Base-by-base conservation (phyloP, 2,329 filamentous ascomycete species). In the Pseudopyrenochaeta lycopersici region DNA sequence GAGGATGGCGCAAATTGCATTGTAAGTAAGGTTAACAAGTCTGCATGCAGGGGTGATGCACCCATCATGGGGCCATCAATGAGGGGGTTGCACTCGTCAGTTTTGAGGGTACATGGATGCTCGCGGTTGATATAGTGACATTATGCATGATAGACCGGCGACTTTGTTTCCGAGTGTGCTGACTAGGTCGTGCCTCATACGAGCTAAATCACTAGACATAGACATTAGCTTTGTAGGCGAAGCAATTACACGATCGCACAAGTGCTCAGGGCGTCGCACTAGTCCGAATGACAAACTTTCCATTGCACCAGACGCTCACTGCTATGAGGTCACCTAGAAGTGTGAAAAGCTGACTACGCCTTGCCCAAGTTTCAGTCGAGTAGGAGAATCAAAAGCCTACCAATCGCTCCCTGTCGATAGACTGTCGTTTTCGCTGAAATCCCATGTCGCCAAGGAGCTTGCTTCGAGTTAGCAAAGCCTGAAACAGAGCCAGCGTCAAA, bases 101-200 rank as follows among this genome's bases (percentile, higher is more conserved):
- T 46, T 41, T 46, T 20, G 33, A 41, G 27, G 31, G n/a, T 36
- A 21, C 49, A 54, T 49, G 49, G 50, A 54, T 56, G 31, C 18
- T 33, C 54, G 49, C 15, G 18, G 49, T 49, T 31, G 20, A 11
- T 14, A n/a, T 42, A 36, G 49, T 43, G 54, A 49, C 30, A 21
- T 41, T 23, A 14, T 46, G 35, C 41, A 49, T 49, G 17, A 40
- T 17, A 11, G 40, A 41, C 18, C 4, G 36, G 41, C 39, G 23
- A 27, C 9, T 9, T 27, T 27, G 23, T 9, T 9, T 4, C 9
- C 23, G 23, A 27, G 4, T 27, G 23, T 9, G 23, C 9, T 5
- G 9, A 27, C 9, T 27, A 27, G 23, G 4, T 27, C 23, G 23
- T 27, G 23, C 23, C 9, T 4, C 9, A 5, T 9, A 5, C 9